Conservation (phyloP, 2,329 filamentous ascomycete species). For the Ampelomyces quisqualis region DNA sequence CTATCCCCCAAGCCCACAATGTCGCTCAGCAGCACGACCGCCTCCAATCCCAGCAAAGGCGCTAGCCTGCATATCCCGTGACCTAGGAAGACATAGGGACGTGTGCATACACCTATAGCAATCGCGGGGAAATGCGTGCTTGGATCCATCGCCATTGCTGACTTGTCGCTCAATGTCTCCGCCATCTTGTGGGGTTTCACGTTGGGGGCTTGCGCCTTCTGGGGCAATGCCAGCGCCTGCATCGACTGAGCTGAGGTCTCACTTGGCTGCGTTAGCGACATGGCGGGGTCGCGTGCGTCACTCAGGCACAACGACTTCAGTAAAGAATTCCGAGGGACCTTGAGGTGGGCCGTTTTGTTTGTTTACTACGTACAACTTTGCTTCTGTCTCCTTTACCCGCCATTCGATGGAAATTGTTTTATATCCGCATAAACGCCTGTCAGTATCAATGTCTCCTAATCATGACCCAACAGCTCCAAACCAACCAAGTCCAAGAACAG, state of each 20-base stretch:
- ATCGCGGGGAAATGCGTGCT: constrained; percentile 61
- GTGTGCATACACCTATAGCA: constrained; percentile 58
- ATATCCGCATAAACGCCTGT: too few species aligned
- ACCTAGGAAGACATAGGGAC: not conserved
- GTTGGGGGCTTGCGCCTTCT: constrained; percentile 15
- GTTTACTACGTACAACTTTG: too few species aligned
- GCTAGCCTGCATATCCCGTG: too few species aligned
- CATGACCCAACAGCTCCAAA: constrained; percentile 41
- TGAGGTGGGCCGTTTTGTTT: too few species aligned
- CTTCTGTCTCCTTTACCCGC: too few species aligned
- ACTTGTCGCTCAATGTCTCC: constrained; percentile 41
- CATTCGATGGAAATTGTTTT: too few species aligned
- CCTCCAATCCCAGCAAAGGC: constrained; percentile 66
- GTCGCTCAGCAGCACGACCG: constrained; percentile 69
- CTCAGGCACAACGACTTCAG: too few species aligned
- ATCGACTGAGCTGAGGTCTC: constrained; percentile 18
- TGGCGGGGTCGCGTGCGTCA: too few species aligned
- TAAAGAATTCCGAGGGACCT: too few species aligned
- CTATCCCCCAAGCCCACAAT: constrained; percentile 68
- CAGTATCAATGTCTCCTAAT: too few species aligned
- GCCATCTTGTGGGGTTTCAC: constrained; percentile 20
- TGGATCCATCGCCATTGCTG: constrained; percentile 33
- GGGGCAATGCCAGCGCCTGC: constrained; percentile 29
- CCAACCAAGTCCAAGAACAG: constrained; percentile 44
- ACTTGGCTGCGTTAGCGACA: too few species aligned